phyloP scores from a whole-genome alignment of 306 rosid species.

The Delonix regia region DNA sequence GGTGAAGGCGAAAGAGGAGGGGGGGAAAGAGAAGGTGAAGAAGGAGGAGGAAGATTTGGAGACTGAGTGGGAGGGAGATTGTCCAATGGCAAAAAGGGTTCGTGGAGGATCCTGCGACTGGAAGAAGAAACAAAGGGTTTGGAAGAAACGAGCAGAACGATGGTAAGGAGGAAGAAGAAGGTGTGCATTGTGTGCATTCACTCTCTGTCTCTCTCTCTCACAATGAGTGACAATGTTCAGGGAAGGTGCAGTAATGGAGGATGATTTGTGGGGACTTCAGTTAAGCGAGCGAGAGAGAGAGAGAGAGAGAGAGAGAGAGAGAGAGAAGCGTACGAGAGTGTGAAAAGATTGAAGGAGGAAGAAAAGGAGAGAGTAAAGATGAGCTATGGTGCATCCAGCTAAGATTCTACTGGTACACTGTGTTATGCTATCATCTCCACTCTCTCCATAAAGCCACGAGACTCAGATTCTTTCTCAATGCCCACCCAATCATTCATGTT shows the following conservation, averaged over 20 bases:
- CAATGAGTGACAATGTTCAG: not conserved
- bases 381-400: conserved; percentile 71
- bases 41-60: conserved; percentile 33
- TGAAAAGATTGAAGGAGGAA: conserved; percentile 27
- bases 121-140: not conserved
- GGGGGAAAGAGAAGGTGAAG: conserved; percentile 5
- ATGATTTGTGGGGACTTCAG: not conserved
- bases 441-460: not conserved
- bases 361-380: conserved; percentile 24
- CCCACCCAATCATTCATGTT: no score
- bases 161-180: conserved; percentile 35
- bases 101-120: conserved; percentile 66
- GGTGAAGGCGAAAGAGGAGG: conserved; percentile 12
- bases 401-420: conserved; percentile 58
- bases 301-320: not conserved
- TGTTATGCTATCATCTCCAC: not conserved
- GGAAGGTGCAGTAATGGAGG: not conserved
- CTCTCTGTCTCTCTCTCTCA: not conserved
- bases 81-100: conserved; percentile 53
- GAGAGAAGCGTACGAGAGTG: not conserved
- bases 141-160: conserved; percentile 24
- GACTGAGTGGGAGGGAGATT: conserved; percentile 49
- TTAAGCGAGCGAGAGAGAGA: not conserved
- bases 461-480: no score
- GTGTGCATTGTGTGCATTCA: conserved; percentile 42